A percentile compares a stretch with the other conserved stretches of the same genome.
phyloP scores from a whole-genome alignment of 1,284 basidiomycete species.

The Caloboletus firmus region DNA sequence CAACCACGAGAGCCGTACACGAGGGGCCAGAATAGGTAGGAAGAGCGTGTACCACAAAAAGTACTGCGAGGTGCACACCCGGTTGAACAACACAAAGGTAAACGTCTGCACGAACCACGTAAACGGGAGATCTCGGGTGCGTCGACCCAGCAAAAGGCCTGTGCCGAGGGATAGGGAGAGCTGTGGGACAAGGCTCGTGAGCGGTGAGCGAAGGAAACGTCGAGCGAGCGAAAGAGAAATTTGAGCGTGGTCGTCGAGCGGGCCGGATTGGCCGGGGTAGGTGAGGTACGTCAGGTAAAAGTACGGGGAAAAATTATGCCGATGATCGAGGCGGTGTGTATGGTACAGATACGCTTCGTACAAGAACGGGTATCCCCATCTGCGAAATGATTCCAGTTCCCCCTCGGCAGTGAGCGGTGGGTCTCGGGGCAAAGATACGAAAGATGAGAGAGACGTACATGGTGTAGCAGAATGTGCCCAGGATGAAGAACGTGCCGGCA shows the following conservation, averaged over 20 bases:
- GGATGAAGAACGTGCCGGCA: conserved; percentile 63
- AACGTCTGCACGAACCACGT: conserved; percentile 92
- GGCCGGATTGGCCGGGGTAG: conserved; percentile 45
- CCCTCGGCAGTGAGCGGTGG: conserved; percentile 1
- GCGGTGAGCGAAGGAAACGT: conserved; percentile 55
- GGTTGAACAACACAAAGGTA: conserved; percentile 93
- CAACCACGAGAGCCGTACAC: conserved; percentile 51
- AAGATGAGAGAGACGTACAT: conserved; percentile 55
- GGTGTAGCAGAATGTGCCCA: conserved; percentile 70
- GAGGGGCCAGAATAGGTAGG: conserved; percentile 79
- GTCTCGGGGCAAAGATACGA: background rate
- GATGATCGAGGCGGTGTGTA: conserved; percentile 86
- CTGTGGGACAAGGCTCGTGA: conserved; percentile 75
- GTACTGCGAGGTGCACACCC: conserved; percentile 98
- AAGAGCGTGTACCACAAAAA: conserved; percentile 97
- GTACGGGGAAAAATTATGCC: conserved; percentile 98
- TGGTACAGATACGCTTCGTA: conserved; percentile 95
- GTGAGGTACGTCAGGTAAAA: conserved; percentile 93
- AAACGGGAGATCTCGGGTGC: conserved; percentile 62
- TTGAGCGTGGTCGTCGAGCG: conserved; percentile 30
- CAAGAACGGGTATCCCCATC: conserved; percentile 93
- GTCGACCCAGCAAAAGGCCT: conserved; percentile 64
- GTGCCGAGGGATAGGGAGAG: conserved; percentile 65
- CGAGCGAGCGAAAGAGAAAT: conserved; percentile 49
- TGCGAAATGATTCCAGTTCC: conserved; percentile 36